These are phyloP conservation scores for Aspergillus quadrilineatus DNA, from an alignment of 2,329 filamentous ascomycete species.

Conservation along the genomic window DNA sequence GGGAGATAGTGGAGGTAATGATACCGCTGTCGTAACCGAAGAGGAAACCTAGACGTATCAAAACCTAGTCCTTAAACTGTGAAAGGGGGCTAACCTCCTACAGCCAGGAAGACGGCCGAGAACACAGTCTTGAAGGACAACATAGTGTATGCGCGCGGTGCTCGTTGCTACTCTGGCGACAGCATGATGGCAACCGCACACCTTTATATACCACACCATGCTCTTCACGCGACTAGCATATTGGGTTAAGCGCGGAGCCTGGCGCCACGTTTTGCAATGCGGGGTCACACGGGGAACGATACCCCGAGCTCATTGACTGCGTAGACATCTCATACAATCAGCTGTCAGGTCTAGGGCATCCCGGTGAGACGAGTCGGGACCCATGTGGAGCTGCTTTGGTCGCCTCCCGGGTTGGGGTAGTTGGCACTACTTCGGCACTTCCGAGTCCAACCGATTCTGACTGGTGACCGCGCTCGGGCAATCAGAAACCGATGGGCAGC, in stretches of 20 bases:
- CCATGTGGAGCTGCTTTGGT: background rate
- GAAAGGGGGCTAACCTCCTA: background rate
- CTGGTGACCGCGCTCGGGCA: background rate
- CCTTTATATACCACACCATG: background rate
- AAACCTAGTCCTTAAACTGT: background rate
- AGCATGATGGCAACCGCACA: background rate
- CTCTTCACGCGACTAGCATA: background rate
- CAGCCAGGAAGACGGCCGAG: conserved; percentile 6
- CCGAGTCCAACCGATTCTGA: background rate
- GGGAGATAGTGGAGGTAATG: conserved; percentile 38
- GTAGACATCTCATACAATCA: background rate
- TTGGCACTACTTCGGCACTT: background rate
- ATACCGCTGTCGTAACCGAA: conserved; percentile 47
- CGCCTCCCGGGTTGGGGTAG: background rate
- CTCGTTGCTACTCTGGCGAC: background rate
- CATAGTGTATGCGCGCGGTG: background rate
- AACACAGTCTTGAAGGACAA: conserved; percentile 6
- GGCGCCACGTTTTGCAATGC: background rate
- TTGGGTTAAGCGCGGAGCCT: background rate
- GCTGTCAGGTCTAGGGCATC: background rate
- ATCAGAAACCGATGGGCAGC: background rate
- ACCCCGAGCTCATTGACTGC: background rate
- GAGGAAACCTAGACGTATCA: conserved; percentile 3
- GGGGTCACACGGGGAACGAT: background rate
- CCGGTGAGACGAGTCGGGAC: background rate